phyloP scores from a whole-genome alignment of 768 basidiomycete genomes.

The Boletus insuetus region DNA sequence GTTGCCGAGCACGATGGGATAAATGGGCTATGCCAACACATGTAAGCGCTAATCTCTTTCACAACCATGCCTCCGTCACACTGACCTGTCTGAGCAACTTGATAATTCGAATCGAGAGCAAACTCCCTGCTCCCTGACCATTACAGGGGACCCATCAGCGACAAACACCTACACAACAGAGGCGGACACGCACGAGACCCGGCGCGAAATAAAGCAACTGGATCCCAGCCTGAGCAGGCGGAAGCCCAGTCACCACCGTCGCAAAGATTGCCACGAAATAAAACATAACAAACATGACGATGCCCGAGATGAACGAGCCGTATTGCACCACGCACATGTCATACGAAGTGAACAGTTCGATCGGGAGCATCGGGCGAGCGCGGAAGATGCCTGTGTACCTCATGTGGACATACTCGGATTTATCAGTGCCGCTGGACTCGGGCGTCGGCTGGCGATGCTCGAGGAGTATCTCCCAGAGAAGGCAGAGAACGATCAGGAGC shows the following conservation, averaged over 20 bases:
- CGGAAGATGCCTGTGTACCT: slow-evolving; percentile 17
- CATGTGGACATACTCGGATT: neutral
- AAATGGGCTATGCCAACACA: slow-evolving; percentile 34
- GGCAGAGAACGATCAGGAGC: slow-evolving; percentile 38
- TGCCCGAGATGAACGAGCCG: slow-evolving; percentile 40
- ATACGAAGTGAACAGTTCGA: slow-evolving; percentile 41
- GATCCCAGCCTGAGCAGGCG: slow-evolving; percentile 40
- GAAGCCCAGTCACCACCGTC: slow-evolving; percentile 41
- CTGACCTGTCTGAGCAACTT: slow-evolving; percentile 37
- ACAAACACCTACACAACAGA: neutral
- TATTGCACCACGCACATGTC: slow-evolving; percentile 41
- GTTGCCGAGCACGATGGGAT: slow-evolving; percentile 40
- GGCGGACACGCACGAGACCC: slow-evolving; percentile 36
- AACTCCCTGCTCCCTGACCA: slow-evolving; percentile 37
- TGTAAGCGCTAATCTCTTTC: neutral
- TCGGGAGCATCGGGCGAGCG: slow-evolving; percentile 45
- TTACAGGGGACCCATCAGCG: neutral
- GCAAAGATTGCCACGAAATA: slow-evolving; percentile 55
- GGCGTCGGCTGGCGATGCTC: slow-evolving; percentile 19
- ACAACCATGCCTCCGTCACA: neutral
- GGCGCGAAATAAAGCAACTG: slow-evolving; percentile 54
- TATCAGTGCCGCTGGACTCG: neutral
- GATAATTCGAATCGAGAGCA: slow-evolving; percentile 35
- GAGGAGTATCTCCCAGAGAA: slow-evolving; percentile 43
- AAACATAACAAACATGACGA: slow-evolving; percentile 52